Base-by-base conservation (phyloP, 768 basidiomycete genomes). In the Suillus fuscotomentosus region DNA sequence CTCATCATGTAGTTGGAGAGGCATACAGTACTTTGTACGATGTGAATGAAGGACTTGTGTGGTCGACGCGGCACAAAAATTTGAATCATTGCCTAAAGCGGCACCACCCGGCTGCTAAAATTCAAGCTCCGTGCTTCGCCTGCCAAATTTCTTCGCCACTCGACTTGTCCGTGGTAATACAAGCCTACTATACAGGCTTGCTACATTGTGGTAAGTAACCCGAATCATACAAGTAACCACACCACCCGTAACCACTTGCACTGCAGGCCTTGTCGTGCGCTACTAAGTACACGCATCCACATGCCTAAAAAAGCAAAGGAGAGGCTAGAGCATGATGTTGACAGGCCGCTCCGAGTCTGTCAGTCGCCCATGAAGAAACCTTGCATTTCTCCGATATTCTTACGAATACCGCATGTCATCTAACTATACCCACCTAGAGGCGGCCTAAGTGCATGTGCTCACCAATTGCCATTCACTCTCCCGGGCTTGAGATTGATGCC, bases 401-500 rank as follows among this genome's bases (percentile, higher is more conserved):
- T 38, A 56, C 36, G 36, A 56, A 20, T 13, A n/a, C 31, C 27
- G 10, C 54, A n/a, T 55, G 31, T 3, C 20, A 14, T n/a, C 54
- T 54, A 8, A 50, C 22, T 24, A 15, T 48, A 24, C 24, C 24
- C 24, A 24, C 47, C 48, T 50, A 50, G 6, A 5, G 47, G 47
- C 47, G n/a, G 47, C 47, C 43, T 54, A 36, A 20, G 20, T 13
- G 8, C 55, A 39, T 57, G 22, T 39, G 22, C 55, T 39, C 55
- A 17, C 38, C 14, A 24, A 17, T 22, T 24, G 55, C 22, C 31
- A 31, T 1, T 20, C 56, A 13, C 41, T 59, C 17, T 42, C 17
- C 57, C 20, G 8, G 42, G 57, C 57, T 39, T 59, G 57, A 59
- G 57, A 59, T 42, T 59, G 27, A 41, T 42, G 41, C 41, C 57